phyloP scores from a whole-genome alignment of 495 filamentous ascomycete species.

The Penicillium flavigenum region DNA sequence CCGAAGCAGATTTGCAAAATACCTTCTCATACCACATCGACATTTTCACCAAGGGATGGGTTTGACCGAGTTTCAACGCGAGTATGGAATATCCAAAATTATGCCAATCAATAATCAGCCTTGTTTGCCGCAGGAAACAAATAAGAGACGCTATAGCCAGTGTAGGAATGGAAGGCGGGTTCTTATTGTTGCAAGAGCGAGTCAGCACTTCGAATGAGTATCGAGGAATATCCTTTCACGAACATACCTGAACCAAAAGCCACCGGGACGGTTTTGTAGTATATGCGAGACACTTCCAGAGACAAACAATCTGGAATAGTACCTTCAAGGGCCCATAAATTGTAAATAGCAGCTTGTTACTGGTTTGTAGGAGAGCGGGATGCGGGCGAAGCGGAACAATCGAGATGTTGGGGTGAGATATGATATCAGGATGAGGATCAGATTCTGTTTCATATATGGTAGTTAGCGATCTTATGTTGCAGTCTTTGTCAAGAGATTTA shows the following conservation, averaged over 20 bases:
- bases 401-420: slow-evolving; percentile 60
- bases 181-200: slow-evolving; percentile 49
- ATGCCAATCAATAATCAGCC: slow-evolving; percentile 94
- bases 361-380: slow-evolving; percentile 62
- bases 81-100: slow-evolving; percentile 99
- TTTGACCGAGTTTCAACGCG: slow-evolving; percentile 58
- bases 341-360: slow-evolving; percentile 72
- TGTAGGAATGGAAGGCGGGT: slow-evolving; percentile 93
- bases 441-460: slow-evolving; percentile 46
- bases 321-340: slow-evolving; percentile 84
- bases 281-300: slow-evolving; percentile 73
- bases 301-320: slow-evolving; percentile 68
- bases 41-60: slow-evolving; percentile 73
- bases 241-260: slow-evolving; percentile 72
- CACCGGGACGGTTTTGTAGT: slow-evolving; percentile 67
- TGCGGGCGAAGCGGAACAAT: slow-evolving; percentile 64
- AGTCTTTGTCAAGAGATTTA: background rate
- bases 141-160: slow-evolving; percentile 70
- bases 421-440: slow-evolving; percentile 72
- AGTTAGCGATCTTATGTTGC: background rate
- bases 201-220: slow-evolving; percentile 13
- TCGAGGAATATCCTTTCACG: background rate
- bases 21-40: slow-evolving; percentile 73
- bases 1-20: slow-evolving; percentile 65
- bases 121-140: slow-evolving; percentile 75